A percentile compares a stretch with the other conserved stretches of the same genome.
phyloP scores from a whole-genome alignment of 2,329 filamentous ascomycete species.

The Aspergillus sp. region DNA sequence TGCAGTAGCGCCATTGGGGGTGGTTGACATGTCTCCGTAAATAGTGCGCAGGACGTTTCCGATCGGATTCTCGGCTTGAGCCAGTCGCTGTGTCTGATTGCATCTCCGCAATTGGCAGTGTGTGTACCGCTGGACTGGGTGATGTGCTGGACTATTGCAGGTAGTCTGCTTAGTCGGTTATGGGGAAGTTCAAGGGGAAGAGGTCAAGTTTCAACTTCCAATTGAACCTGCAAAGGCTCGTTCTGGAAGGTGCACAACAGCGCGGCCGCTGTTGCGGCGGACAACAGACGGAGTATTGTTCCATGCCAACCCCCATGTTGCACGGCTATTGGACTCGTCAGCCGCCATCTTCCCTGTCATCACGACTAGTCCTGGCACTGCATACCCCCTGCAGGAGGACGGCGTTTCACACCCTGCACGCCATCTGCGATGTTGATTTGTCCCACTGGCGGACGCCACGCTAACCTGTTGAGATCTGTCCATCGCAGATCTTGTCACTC shows the following conservation, averaged over 20 bases:
- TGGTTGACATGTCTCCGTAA: not conserved
- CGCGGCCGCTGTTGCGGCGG: no score
- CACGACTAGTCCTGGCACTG: not conserved
- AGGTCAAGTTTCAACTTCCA: not conserved
- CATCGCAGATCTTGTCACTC: not conserved
- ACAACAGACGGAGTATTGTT: not conserved
- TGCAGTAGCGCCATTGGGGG: not conserved
- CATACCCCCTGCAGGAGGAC: not conserved
- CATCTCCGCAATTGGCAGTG: not conserved
- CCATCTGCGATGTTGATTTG: not conserved
- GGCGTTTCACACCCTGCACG: conserved; percentile 5
- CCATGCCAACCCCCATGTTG: not conserved
- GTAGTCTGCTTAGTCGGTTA: conserved; percentile 2
- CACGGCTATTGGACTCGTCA: not conserved
- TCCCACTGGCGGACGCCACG: not conserved
- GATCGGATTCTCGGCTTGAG: not conserved
- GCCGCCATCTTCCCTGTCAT: not conserved
- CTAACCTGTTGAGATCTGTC: conserved; percentile 6
- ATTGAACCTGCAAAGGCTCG: not conserved
- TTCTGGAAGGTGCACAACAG: not conserved
- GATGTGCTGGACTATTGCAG: conserved; percentile 4
- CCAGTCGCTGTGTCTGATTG: not conserved
- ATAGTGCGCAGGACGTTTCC: not conserved
- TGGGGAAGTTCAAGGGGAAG: not conserved
- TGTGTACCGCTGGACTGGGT: not conserved